Evolutionary conservation across 148 eudicot species (phyloP), one percentile per base, ranked within the genome.

Genomic region (Silene conica): DNA sequence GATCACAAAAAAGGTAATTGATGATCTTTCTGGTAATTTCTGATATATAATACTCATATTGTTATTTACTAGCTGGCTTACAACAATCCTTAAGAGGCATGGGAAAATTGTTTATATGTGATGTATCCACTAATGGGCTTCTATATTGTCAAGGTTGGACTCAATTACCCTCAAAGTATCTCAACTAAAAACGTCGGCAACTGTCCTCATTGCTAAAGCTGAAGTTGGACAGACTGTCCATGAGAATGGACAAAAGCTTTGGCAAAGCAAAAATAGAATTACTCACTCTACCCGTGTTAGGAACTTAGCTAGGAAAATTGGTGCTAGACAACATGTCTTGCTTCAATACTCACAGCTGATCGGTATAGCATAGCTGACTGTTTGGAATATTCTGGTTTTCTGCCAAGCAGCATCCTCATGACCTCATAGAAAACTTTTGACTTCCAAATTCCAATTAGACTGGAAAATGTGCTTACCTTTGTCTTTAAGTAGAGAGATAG

Each of bases 1-100:
- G 83, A 90, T 95, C 78, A 95, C 99, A 18, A 95, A 95, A 82
- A 95, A 92, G 97, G 99, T 95, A 80, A 43, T 60, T 41, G 5
- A 16, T 2, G 22, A 13, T 43, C 18, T 65, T 66, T 46, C 67
- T 63, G 59, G 59, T 54, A 41, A 21, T 41, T 16, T 61, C 10
- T 12, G 62, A 20, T 58, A 18, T 62, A 23, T 63, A 38, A 38
- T 38, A 38, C 38, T 48, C 19, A 21, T 20, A 41, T 34, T 52
- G 20, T 74, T 20, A n/a, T 26, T 16, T 55, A 25, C 21, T 7
- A 31, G 67, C 21, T 5, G 4, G 19, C 38, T 16, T 73, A n/a
- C 31, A 14, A 38, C 23, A 15, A 15, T 16, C 9, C 54, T 14
- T 60, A 63, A 38, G 70, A 41, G 19, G 16, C 8, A 21, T 43